phyloP scores from a whole-genome alignment of 2,329 filamentous ascomycete genomes.

The Arthrobotrys conoides region DNA sequence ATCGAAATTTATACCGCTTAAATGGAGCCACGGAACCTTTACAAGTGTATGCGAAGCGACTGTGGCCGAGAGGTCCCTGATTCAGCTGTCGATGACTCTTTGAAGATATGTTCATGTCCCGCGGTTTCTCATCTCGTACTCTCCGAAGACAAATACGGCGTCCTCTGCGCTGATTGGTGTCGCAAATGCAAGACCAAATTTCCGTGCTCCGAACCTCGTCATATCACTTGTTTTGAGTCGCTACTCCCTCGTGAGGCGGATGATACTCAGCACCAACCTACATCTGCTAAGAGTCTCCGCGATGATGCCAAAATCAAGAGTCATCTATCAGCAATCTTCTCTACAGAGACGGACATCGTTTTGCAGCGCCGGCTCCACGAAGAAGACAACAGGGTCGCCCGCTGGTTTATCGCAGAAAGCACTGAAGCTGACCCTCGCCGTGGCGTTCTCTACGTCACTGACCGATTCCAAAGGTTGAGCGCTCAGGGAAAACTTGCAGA shows the following conservation, averaged over 20 bases:
- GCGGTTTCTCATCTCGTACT: slow-evolving; percentile 1
- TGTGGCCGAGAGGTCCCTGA: slow-evolving; percentile 4
- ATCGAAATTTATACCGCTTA: not conserved
- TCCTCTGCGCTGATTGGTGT: slow-evolving; percentile 1
- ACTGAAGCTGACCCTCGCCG: not conserved
- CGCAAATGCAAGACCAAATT: slow-evolving; percentile 3
- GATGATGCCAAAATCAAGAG: slow-evolving; percentile 4
- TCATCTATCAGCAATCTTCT: not conserved
- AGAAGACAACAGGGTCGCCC: slow-evolving; percentile 1
- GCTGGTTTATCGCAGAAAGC: slow-evolving; percentile 7
- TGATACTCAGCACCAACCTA: slow-evolving; percentile 1
- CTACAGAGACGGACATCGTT: not conserved
- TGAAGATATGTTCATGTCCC: slow-evolving; percentile 1
- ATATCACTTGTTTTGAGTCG: not conserved
- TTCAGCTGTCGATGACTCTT: not conserved
- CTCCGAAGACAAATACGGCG: not conserved
- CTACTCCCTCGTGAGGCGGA: not conserved
- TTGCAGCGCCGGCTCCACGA: not conserved
- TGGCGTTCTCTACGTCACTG: not conserved
- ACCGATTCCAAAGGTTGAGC: slow-evolving; percentile 8
- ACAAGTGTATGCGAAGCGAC: slow-evolving; percentile 8
- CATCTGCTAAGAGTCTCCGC: not conserved
- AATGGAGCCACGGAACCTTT: not conserved
- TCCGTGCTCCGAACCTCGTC: not conserved
- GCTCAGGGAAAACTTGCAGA: slow-evolving; percentile 9